A percentile compares a stretch with the other conserved stretches of the same genome.
These are phyloP conservation scores for Cladorrhinum sp. DNA, from an alignment of 2,329 filamentous ascomycete species.

Conservation along the genomic window DNA sequence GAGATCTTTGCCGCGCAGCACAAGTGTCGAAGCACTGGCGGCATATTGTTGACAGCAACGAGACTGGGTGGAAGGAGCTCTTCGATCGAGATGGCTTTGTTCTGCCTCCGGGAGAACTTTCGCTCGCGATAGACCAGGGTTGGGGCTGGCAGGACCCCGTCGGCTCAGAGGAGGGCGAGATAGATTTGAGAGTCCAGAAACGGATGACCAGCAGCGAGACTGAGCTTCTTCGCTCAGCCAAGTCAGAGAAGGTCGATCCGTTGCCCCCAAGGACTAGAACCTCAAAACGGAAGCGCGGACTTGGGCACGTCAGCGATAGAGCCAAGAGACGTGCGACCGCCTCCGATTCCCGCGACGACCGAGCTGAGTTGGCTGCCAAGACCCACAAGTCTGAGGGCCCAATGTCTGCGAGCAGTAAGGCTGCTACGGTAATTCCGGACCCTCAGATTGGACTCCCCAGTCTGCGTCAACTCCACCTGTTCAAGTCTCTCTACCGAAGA, in stretches of 20 bases:
- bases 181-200: conserved; percentile 66
- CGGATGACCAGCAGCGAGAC: conserved; percentile 52
- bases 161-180: conserved; percentile 71
- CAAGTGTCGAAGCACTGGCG: conserved; percentile 96
- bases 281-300: conserved; percentile 56
- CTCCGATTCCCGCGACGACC: conserved; percentile 47
- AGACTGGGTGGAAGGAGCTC: conserved; percentile 92
- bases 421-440: conserved; percentile 77
- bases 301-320: conserved; percentile 46
- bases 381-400: conserved; percentile 72
- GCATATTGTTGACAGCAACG: conserved; percentile 84
- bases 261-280: conserved; percentile 41
- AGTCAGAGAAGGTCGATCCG: conserved; percentile 38
- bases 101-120: conserved; percentile 76
- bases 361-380: conserved; percentile 39
- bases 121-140: conserved; percentile 81
- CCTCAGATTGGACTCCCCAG: conserved; percentile 75
- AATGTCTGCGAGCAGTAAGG: conserved; percentile 79
- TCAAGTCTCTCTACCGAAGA: conserved; percentile 92
- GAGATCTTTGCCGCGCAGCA: conserved; percentile 83
- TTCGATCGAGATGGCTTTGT: conserved; percentile 80
- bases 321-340: conserved; percentile 51
- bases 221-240: conserved; percentile 45
- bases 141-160: conserved; percentile 97
- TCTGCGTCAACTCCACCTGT: conserved; percentile 82